Base-by-base conservation (phyloP, 352 stramenopile species). In the Aphanomyces stellatus region DNA sequence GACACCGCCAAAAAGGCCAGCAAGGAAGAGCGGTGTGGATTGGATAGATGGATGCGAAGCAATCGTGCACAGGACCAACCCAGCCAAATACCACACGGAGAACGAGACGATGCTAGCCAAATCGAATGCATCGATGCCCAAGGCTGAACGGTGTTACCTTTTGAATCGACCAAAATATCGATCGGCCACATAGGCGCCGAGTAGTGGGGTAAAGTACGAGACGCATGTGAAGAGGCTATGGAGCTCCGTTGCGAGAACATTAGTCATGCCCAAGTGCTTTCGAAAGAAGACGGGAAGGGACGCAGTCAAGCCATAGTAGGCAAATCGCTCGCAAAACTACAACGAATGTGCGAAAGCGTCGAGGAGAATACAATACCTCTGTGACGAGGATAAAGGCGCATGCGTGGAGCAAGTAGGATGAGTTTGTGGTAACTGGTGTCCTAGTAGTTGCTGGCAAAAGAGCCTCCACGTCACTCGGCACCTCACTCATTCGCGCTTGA, bases 341-440 rank as follows among this genome's bases (percentile, higher is more conserved):
- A 5, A 64, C 53, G 19, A 53, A 15, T 27, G 15, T 31, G 2
- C 3, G 25, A 62, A 13, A 46, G n/a, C 3, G 48, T 25, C 17
- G 4, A n/a, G 27, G 24, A 65, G 17, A 4, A 31, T 30, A 19
- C 42, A 62, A 22, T 60, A 87, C 78, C 72, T 94, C 86, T 2
- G 86, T 91, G 57, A 91, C 82, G 61, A 95, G 84, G 62, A 95
- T 95, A 73, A 88, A 95, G 0, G 84, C 91, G 76, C 86, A 95
- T n/a, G n/a, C n/a, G n/a, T n/a, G n/a, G n/a, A n/a, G n/a, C n/a
- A n/a, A n/a, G n/a, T n/a, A n/a, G n/a, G n/a, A n/a, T n/a, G n/a
- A n/a, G n/a, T n/a, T n/a, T n/a, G n/a, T n/a, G n/a, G n/a, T n/a
- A n/a, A n/a, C n/a, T n/a, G n/a, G n/a, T n/a, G n/a, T n/a, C n/a